A percentile compares a stretch with the other conserved stretches of the same genome.
These are phyloP conservation scores for Bipolaris sorokiniana DNA, from an alignment of 2,329 filamentous ascomycete species.

Conservation along the genomic window DNA sequence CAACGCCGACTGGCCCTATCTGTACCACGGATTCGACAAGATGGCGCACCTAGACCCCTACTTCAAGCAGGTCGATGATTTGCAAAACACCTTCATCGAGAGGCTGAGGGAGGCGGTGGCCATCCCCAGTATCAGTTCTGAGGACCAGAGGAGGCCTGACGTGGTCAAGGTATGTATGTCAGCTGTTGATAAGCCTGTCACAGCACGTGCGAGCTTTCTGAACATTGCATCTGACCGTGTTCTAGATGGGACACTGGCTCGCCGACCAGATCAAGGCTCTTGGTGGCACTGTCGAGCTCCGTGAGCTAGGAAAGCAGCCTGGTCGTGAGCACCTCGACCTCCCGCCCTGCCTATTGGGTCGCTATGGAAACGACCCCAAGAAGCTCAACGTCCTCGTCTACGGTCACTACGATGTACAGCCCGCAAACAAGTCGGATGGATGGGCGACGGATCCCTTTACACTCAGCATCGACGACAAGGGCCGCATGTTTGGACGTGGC, in stretches of 20 bases:
- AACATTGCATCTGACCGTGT: background rate
- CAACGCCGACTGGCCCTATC: conserved; percentile 53
- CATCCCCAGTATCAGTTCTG: conserved; percentile 93
- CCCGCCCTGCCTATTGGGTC: conserved; percentile 87
- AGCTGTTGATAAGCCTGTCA: conserved; percentile 53
- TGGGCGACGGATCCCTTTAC: conserved; percentile 96
- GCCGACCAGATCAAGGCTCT: conserved; percentile 80
- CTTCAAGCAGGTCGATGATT: conserved; percentile 87
- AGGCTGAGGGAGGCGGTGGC: conserved; percentile 90
- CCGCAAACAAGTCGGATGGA: conserved; percentile 88
- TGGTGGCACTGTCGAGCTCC: conserved; percentile 85
- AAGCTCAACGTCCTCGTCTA: conserved; percentile 97
- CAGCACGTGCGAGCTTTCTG: background rate
- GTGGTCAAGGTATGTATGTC: conserved; percentile 73
- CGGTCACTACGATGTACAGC: conserved; percentile 98
- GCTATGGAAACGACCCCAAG: conserved; percentile 88
- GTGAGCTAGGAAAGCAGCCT: conserved; percentile 88
- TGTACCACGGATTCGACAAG: conserved; percentile 53
- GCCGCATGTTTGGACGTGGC: conserved; percentile 93
- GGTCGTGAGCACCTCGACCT: conserved; percentile 89
- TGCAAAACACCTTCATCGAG: conserved; percentile 83
- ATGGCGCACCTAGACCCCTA: conserved; percentile 95
- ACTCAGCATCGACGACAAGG: conserved; percentile 84
- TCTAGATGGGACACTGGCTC: conserved; percentile 87
- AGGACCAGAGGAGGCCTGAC: conserved; percentile 85